Evolutionary conservation across 306 rosid genomes (phyloP).

Genomic region (Lathyrus sativus): DNA sequence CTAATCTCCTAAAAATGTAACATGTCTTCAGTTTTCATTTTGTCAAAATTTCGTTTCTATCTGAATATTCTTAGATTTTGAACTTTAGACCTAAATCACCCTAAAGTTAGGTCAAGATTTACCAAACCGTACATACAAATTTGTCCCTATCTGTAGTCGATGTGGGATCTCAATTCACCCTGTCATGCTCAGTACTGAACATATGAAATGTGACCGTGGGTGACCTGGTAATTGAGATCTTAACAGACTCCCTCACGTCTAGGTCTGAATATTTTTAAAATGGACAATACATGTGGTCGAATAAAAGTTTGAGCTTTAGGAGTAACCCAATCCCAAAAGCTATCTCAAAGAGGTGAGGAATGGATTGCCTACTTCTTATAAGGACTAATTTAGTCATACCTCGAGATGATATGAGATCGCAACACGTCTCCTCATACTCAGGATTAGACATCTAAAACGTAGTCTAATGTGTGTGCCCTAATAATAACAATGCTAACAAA

Average conservation of each 20-base stretch:
- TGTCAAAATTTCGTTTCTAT: conserved; percentile 15
- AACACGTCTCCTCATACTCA: not conserved
- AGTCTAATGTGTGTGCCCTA: not conserved
- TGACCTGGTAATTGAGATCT: not conserved
- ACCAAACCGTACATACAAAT: not conserved
- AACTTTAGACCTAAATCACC: not conserved
- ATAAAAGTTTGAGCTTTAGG: not conserved
- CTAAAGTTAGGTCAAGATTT: not conserved
- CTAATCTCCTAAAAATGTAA: conserved; percentile 21
- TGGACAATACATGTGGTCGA: not conserved
- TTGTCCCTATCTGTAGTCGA: not conserved
- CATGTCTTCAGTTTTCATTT: conserved; percentile 20
- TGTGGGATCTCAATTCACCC: not conserved
- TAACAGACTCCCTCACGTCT: not conserved
- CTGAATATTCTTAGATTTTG: conserved; percentile 6
- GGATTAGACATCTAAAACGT: not conserved
- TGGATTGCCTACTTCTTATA: not conserved
- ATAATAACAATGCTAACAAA: not conserved
- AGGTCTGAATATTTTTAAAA: not conserved
- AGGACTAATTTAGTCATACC: not conserved
- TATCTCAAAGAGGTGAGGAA: not conserved
- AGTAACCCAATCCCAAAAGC: not conserved
- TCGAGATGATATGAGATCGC: not conserved
- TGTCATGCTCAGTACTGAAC: not conserved
- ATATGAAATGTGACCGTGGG: not conserved